Base-by-base conservation (phyloP, 2,329 filamentous ascomycete species). In the Torrubiella hemipterigena region DNA sequence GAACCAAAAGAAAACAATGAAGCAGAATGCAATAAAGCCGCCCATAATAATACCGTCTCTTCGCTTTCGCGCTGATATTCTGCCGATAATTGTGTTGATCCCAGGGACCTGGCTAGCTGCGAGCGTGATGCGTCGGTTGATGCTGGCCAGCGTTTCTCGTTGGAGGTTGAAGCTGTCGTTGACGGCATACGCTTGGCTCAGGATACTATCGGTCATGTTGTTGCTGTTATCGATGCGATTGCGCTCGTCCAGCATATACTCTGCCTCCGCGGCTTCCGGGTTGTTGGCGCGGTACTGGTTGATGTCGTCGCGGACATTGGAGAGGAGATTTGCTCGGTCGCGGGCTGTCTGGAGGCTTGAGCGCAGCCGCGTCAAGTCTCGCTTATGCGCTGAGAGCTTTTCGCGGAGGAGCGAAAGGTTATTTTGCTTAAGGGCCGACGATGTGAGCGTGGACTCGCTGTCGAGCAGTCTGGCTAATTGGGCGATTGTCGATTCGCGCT, bases 241-340 rank as follows among this genome's bases (percentile, higher is more conserved):
- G 31, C 91, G 73, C 67, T 98, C 91, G 46, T 83, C 81, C 17
- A 98, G 70, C 87, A 98, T 95, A 63, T 96, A 98, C 38, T 98
- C 89, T 28, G 85, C 85, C 60, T 96, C 91, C 33, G 79, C 81
- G 3, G 77, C 76, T 44, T 74, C 81, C 7, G 84, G 83, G 51
- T 93, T 91, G 34, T 73, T 75, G 30, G 79, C 73, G 33, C 81
- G 82, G 61, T 94, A 95, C 33, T 84, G 77, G 54, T 85, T 73
- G 55, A 96, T 96, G 54, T 98, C 91, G 47, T 81, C 81, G 40
- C 85, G 82, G 29, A 98, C 86, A 49, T 85, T 91, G 32, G 78
- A 81, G 34, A 98, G 75, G 19, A 98, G 75, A 56, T 96, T 94
- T 34, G 83, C 81, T 42, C 86, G 78, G 56, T 93, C 78, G 48